Conservation (phyloP, 805 yeast genomes). For the Wickerhamiella parazyma region DNA sequence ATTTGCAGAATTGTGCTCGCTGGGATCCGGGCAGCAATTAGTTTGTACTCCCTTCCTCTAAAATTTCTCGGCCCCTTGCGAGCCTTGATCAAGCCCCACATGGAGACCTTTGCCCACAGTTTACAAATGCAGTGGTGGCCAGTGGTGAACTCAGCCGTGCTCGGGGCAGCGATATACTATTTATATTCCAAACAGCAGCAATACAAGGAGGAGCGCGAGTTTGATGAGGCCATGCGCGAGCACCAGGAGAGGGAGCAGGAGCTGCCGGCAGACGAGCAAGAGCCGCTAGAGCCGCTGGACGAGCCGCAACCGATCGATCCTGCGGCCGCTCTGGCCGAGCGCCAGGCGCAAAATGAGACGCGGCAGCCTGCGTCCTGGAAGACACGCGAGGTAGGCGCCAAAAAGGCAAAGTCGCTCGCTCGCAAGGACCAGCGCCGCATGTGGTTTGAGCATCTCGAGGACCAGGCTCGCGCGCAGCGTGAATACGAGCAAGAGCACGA, state of each 20-base stretch:
- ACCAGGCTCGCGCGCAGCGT: conserved; percentile 21
- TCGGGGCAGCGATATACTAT: conserved; percentile 1
- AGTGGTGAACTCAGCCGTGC: conserved; percentile 1
- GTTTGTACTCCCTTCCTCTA: no score
- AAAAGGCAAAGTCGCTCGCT: conserved; percentile 26
- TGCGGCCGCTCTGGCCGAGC: conserved; percentile 12
- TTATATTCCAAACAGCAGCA: neutral
- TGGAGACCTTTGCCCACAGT: no score
- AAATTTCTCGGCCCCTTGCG: no score
- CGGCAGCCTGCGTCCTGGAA: conserved; percentile 18
- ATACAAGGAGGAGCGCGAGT: conserved; percentile 4
- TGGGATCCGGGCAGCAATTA: no score
- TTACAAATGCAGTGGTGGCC: conserved; percentile 8
- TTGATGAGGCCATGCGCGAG: conserved; percentile 5
- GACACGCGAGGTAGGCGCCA: conserved; percentile 22
- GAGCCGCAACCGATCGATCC: conserved; percentile 13
- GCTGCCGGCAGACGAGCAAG: neutral
- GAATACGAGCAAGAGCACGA: conserved; percentile 18
- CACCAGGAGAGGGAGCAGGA: conserved; percentile 1
- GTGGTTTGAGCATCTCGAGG: conserved; percentile 24
- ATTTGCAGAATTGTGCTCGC: no score
- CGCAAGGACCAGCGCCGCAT: conserved; percentile 24
- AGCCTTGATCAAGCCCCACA: no score
- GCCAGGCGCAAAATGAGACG: conserved; percentile 12
- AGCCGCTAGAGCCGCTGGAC: conserved; percentile 4